phyloP scores from a whole-genome alignment of 2,329 filamentous ascomycete genomes.

The Sclerotinia nivalis region DNA sequence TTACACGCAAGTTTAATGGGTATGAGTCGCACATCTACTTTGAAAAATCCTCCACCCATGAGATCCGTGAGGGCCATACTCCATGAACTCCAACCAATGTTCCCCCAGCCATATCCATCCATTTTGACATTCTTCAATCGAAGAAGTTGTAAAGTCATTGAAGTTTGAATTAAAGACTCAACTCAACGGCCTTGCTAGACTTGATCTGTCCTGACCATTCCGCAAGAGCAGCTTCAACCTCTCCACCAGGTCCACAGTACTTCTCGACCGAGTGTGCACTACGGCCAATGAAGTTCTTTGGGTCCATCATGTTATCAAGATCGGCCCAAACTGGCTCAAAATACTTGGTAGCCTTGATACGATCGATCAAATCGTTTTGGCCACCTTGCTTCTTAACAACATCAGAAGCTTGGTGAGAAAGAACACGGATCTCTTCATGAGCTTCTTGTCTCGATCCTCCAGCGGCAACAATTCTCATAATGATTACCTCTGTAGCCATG shows the following conservation, averaged over 20 bases:
- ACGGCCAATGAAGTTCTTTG: conserved; percentile 60
- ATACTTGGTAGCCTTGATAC: conserved; percentile 71
- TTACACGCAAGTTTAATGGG: conserved; percentile 10
- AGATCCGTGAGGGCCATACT: conserved; percentile 4
- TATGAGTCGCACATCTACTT: conserved; percentile 15
- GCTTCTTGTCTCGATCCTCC: conserved; percentile 76
- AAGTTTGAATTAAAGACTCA: conserved; percentile 23
- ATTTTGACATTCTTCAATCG: neutral
- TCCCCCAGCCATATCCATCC: conserved; percentile 3
- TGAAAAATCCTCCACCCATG: neutral
- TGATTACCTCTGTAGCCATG: conserved; percentile 74
- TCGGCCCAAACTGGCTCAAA: conserved; percentile 73
- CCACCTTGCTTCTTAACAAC: conserved; percentile 71
- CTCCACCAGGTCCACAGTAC: conserved; percentile 50
- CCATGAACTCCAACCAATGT: conserved; percentile 21
- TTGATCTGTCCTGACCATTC: conserved; percentile 46
- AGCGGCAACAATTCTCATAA: conserved; percentile 74
- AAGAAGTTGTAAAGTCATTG: neutral
- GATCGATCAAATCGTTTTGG: conserved; percentile 74
- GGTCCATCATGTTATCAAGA: conserved; percentile 66
- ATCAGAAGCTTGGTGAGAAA: conserved; percentile 72
- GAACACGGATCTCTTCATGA: conserved; percentile 83
- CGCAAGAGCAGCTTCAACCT: conserved; percentile 50
- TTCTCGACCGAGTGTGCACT: conserved; percentile 54
- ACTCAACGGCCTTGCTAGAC: conserved; percentile 31